Percentiles rank a stretch among this genome's conserved stretches.
phyloP scores from a whole-genome alignment of 108 stramenopile genomes.

The Stephanodiscus triporus region DNA sequence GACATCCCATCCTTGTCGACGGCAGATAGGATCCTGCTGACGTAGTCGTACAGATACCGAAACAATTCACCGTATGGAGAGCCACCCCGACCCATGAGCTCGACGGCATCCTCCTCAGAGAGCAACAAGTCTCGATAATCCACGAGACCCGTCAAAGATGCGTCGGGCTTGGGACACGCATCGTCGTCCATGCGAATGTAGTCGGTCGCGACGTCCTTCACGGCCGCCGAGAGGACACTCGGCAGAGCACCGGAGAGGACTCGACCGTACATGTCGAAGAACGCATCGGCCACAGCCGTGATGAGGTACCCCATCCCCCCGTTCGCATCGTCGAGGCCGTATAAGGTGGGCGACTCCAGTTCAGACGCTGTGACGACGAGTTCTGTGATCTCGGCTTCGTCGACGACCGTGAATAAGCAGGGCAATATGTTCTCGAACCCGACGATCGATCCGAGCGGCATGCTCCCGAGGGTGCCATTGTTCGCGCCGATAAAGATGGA shows the following conservation, averaged over 20 bases:
- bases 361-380: slow-evolving; percentile 26
- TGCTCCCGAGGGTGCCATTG: slow-evolving; percentile 23
- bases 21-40: slow-evolving; percentile 42
- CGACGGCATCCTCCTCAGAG: slow-evolving; percentile 15
- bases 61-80: slow-evolving; percentile 63
- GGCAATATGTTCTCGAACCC: slow-evolving; percentile 54
- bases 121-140: slow-evolving; percentile 69
- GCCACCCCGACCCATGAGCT: slow-evolving; percentile 44
- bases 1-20: slow-evolving; percentile 45
- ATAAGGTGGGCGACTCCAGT: slow-evolving; percentile 12
- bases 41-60: slow-evolving; percentile 26
- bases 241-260: slow-evolving; percentile 35
- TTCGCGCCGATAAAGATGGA: slow-evolving; percentile 52
- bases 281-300: slow-evolving; percentile 16
- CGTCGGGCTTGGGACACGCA: slow-evolving; percentile 14
- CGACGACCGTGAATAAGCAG: slow-evolving; percentile 56
- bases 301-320: slow-evolving; percentile 23
- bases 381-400: slow-evolving; percentile 52
- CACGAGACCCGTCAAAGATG: slow-evolving; percentile 27
- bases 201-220: slow-evolving; percentile 26
- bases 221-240: slow-evolving; percentile 20
- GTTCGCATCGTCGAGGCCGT: slow-evolving; percentile 27
- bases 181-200: slow-evolving; percentile 12
- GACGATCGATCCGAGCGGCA: slow-evolving; percentile 57
- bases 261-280: slow-evolving; percentile 39